A percentile compares a stretch with the other conserved stretches of the same genome.
phyloP scores from a whole-genome alignment of 2,329 filamentous ascomycete genomes.

The Fusarium subglutinans region DNA sequence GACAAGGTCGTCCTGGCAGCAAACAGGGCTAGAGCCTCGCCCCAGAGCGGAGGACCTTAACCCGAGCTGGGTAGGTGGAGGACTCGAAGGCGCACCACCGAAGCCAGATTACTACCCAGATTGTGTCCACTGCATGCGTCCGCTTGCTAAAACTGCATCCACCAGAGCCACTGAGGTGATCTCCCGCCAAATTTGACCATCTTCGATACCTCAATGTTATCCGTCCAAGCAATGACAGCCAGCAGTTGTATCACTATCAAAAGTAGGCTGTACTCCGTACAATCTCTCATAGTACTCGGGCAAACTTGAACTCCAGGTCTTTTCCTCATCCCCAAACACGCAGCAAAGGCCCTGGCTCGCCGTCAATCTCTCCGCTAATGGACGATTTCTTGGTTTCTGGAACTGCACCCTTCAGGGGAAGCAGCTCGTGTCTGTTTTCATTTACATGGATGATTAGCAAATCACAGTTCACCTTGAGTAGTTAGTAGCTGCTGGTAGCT shows the following conservation, averaged over 20 bases:
- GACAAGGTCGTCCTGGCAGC: slow-evolving; percentile 32
- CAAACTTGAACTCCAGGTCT: not conserved
- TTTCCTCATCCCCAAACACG: not conserved
- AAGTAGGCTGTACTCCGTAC: not conserved
- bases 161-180: slow-evolving; percentile 37
- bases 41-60: slow-evolving; percentile 35
- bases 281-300: not conserved
- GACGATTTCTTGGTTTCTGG: not conserved
- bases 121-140: slow-evolving; percentile 30
- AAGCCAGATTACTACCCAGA: slow-evolving; percentile 34
- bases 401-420: slow-evolving; percentile 14
- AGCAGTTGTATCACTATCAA: not conserved
- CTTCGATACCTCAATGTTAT: not conserved
- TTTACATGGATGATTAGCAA: slow-evolving; percentile 11
- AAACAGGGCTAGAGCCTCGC: slow-evolving; percentile 36
- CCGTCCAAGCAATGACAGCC: not conserved
- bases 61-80: slow-evolving; percentile 35
- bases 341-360: not conserved
- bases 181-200: slow-evolving; percentile 35
- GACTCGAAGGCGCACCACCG: slow-evolving; percentile 35
- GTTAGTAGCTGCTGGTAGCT: slow-evolving; percentile 32
- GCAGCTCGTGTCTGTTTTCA: not conserved
- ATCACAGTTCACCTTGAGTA: slow-evolving; percentile 23
- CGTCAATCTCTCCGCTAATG: not conserved
- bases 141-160: slow-evolving; percentile 26